These are phyloP conservation scores for Ulota crispa DNA, from an alignment of 225 moss, liverwort and hornwort genomes.

Conservation along the genomic window DNA sequence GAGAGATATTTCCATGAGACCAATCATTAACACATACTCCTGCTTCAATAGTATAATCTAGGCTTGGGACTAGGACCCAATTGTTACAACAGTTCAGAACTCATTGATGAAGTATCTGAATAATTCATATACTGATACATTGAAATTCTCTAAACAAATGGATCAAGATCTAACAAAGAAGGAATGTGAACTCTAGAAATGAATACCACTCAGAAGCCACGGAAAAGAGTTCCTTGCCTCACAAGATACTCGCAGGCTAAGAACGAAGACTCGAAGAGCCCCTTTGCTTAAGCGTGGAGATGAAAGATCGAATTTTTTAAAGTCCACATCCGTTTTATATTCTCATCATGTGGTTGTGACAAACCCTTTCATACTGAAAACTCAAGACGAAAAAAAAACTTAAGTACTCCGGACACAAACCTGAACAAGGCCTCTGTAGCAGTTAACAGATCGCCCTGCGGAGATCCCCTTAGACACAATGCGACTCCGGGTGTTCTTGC, in stretches of 20 bases:
- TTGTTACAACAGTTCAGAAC: neutral
- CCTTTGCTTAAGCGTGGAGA: neutral
- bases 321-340: neutral
- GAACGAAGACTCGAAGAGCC: neutral
- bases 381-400: neutral
- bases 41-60: neutral
- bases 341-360: neutral
- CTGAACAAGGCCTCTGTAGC: slow-evolving; percentile 96
- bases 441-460: slow-evolving; percentile 82
- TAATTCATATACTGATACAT: too few relatives aligned
- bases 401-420: slow-evolving; percentile 17
- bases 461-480: slow-evolving; percentile 97
- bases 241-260: neutral
- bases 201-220: neutral
- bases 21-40: neutral
- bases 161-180: too few relatives aligned
- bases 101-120: neutral
- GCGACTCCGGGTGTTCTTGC: slow-evolving; percentile 86
- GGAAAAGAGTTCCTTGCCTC: neutral
- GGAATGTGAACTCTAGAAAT: too few relatives aligned
- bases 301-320: neutral
- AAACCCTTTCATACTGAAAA: neutral
- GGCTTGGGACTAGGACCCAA: neutral
- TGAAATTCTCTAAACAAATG: too few relatives aligned
- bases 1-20: neutral